Evolutionary conservation across 805 yeast species (phyloP).

Genomic region (Candida methanosorbosa): DNA sequence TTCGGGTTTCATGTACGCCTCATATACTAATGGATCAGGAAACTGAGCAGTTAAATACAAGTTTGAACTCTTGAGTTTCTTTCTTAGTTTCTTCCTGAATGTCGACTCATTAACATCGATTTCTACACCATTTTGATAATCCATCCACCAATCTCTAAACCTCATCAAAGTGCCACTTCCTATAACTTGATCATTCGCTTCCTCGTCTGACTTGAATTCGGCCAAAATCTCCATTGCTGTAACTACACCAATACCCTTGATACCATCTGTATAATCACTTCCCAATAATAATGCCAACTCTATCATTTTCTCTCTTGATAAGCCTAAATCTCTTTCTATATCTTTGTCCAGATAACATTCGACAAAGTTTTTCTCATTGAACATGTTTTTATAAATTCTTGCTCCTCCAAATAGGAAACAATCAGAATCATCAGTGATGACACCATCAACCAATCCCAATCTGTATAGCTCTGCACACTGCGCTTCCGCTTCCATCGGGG

Average conservation of each 20-base stretch:
- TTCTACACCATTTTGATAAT: slow-evolving; percentile 30
- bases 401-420: slow-evolving; percentile 90
- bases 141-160: slow-evolving; percentile 52
- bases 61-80: slow-evolving; percentile 42
- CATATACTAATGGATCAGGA: slow-evolving; percentile 60
- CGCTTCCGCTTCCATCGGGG: slow-evolving; percentile 99
- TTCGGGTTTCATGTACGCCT: slow-evolving; percentile 73
- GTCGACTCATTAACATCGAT: slow-evolving; percentile 33
- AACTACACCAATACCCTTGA: slow-evolving; percentile 92
- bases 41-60: slow-evolving; percentile 51
- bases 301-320: slow-evolving; percentile 56
- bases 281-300: slow-evolving; percentile 82
- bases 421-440: slow-evolving; percentile 96
- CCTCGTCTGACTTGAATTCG: slow-evolving; percentile 46
- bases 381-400: slow-evolving; percentile 81
- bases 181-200: not conserved
- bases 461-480: slow-evolving; percentile 79
- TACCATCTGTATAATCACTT: slow-evolving; percentile 91
- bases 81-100: slow-evolving; percentile 50
- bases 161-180: slow-evolving; percentile 16
- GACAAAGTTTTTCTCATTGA: slow-evolving; percentile 85
- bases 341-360: slow-evolving; percentile 66
- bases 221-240: slow-evolving; percentile 84
- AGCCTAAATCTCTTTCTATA: slow-evolving; percentile 54
- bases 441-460: slow-evolving; percentile 83